Evolutionary conservation across 495 filamentous ascomycete genomes (phyloP).

Genomic region (Margaritispora aquatica): DNA sequence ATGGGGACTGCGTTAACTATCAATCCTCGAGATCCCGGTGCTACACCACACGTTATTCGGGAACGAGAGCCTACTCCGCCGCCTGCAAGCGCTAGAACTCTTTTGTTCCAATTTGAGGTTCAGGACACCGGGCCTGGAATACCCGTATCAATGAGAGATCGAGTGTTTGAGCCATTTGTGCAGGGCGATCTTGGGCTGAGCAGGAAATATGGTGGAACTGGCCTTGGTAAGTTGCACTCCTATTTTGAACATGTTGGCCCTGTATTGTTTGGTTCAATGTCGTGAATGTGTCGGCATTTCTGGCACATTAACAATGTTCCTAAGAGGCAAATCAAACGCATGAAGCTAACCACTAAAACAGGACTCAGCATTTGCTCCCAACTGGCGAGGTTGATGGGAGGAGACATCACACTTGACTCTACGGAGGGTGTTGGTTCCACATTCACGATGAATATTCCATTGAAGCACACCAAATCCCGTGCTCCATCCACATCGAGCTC

Average conservation of each 20-base stretch:
- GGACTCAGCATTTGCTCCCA: constrained; percentile 87
- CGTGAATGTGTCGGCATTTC: no score
- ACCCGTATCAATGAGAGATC: constrained; percentile 62
- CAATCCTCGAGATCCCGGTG: constrained; percentile 51
- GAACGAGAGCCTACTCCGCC: constrained; percentile 59
- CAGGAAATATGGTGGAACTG: constrained; percentile 87
- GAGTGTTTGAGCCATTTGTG: constrained; percentile 91
- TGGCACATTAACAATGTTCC: background rate
- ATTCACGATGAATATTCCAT: constrained; percentile 78
- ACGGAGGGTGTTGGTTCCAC: constrained; percentile 67
- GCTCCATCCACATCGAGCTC: constrained; percentile 38
- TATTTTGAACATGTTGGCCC: background rate
- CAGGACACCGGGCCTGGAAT: constrained; percentile 91
- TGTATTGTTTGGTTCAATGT: no score
- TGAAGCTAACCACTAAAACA: background rate
- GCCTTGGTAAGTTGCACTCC: constrained; percentile 36
- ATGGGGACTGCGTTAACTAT: constrained; percentile 33
- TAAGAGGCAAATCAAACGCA: no score
- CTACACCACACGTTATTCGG: constrained; percentile 38
- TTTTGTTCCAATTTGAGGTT: constrained; percentile 80
- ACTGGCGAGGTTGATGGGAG: constrained; percentile 76
- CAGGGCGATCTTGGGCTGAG: constrained; percentile 84
- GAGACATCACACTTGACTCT: constrained; percentile 66
- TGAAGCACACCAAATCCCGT: constrained; percentile 66
- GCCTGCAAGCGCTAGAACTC: constrained; percentile 48